These are phyloP conservation scores for Paraglomus occultum DNA, from an alignment of 192 early-diverging fungal species.

Conservation along the genomic window DNA sequence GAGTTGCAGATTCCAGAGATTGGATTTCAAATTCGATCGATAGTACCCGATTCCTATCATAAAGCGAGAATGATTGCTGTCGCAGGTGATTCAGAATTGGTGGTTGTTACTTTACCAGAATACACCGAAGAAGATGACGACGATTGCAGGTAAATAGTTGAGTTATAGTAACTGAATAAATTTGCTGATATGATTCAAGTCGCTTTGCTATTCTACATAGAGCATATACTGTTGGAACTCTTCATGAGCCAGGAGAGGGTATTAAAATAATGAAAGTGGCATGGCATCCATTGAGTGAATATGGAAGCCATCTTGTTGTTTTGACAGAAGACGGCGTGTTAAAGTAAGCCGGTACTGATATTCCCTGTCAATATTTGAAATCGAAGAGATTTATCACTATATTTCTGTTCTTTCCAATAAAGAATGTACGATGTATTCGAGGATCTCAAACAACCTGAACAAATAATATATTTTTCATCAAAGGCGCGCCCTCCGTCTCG, in stretches of 20 bases:
- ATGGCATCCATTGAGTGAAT: conserved; percentile 80
- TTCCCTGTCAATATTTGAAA: neutral
- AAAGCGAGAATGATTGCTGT: conserved; percentile 56
- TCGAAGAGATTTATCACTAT: neutral
- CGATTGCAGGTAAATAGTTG: conserved; percentile 28
- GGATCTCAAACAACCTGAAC: conserved; percentile 65
- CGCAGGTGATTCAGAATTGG: conserved; percentile 55
- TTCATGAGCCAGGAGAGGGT: conserved; percentile 24
- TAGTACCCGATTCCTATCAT: conserved; percentile 54
- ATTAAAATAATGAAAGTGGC: conserved; percentile 61
- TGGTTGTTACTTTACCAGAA: conserved; percentile 56
- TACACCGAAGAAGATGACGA: conserved; percentile 33
- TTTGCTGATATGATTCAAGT: neutral
- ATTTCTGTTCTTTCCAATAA: neutral
- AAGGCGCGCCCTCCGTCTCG: conserved; percentile 11
- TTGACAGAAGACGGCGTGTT: conserved; percentile 63
- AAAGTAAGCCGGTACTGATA: conserved; percentile 33
- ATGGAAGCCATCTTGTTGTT: conserved; percentile 66
- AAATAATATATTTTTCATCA: conserved; percentile 52
- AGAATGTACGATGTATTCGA: conserved; percentile 71
- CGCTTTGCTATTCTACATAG: neutral
- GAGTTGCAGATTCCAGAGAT: conserved; percentile 44
- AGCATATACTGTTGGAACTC: conserved; percentile 31
- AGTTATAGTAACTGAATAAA: neutral
- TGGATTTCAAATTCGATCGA: conserved; percentile 57